A percentile compares a stretch with the other conserved stretches of the same genome.
phyloP scores from a whole-genome alignment of 352 stramenopile genomes.

The Phytophthora gonapodyides region DNA sequence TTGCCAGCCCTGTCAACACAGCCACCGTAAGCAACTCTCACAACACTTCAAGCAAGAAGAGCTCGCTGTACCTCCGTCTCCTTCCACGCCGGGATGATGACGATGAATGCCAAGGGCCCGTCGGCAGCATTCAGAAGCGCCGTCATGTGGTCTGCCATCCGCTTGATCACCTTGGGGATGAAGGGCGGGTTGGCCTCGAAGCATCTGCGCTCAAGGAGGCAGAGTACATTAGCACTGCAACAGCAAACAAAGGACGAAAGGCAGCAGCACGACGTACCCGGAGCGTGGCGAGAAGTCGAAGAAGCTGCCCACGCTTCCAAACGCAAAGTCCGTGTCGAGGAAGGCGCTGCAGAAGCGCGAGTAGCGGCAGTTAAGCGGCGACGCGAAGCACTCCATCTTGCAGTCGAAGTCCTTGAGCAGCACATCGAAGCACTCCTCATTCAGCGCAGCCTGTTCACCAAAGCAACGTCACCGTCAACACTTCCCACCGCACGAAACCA shows the following conservation, averaged over 20 bases:
- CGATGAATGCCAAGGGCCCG: conserved; percentile 85
- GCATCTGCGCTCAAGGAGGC: conserved; percentile 38
- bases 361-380: conserved; percentile 94
- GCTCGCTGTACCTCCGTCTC: conserved; percentile 56
- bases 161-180: conserved; percentile 91
- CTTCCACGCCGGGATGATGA: conserved; percentile 92
- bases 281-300: conserved; percentile 91
- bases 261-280: conserved; percentile 41
- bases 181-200: conserved; percentile 97
- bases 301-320: conserved; percentile 93
- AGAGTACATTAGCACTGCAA: neutral
- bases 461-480: conserved; percentile 9
- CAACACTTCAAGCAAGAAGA: neutral
- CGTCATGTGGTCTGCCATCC: conserved; percentile 90
- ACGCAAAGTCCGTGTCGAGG: conserved; percentile 84
- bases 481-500: neutral
- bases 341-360: conserved; percentile 91
- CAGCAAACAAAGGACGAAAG: neutral
- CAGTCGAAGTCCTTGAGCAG: conserved; percentile 92
- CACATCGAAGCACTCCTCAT: conserved; percentile 92
- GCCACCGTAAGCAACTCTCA: conserved; percentile 1
- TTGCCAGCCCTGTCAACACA: conserved; percentile 67
- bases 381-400: conserved; percentile 94
- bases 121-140: conserved; percentile 68
- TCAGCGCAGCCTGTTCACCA: conserved; percentile 67